phyloP scores from a whole-genome alignment of 2,329 filamentous ascomycete genomes.

The Phaeosphaeria sp. region DNA sequence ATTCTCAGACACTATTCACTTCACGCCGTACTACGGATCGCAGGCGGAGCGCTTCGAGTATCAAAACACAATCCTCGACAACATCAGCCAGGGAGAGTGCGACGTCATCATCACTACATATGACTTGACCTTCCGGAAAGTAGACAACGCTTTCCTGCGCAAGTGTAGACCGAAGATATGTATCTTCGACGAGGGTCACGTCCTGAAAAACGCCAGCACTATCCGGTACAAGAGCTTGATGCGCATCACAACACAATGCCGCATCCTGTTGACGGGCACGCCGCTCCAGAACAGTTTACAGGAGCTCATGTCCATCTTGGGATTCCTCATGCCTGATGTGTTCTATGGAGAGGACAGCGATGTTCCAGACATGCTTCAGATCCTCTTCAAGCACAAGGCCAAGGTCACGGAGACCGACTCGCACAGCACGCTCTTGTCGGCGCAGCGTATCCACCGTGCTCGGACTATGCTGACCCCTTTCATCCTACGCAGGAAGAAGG shows the following conservation, averaged over 20 bases:
- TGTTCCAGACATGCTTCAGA: constrained; percentile 75
- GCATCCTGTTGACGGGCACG: constrained; percentile 86
- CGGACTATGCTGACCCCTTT: constrained; percentile 94
- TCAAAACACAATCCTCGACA: constrained; percentile 69
- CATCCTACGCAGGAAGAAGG: constrained; percentile 90
- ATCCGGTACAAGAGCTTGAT: constrained; percentile 81
- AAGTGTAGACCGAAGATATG: constrained; percentile 63
- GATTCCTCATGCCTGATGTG: constrained; percentile 89
- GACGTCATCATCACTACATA: constrained; percentile 77
- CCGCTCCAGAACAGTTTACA: constrained; percentile 94
- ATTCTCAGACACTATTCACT: constrained; percentile 79
- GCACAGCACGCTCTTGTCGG: constrained; percentile 83
- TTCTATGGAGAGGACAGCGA: constrained; percentile 70
- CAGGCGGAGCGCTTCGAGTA: constrained; percentile 72
- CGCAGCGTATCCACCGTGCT: constrained; percentile 83
- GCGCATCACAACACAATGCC: constrained; percentile 79
- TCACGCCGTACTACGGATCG: constrained; percentile 75
- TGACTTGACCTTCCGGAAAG: constrained; percentile 65
- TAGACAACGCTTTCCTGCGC: constrained; percentile 69
- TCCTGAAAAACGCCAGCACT: constrained; percentile 86
- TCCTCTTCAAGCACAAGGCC: constrained; percentile 90
- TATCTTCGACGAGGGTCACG: constrained; percentile 94
- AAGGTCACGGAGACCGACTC: constrained; percentile 74
- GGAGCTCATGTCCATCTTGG: constrained; percentile 86
- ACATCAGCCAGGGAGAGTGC: constrained; percentile 62